Base-by-base conservation (phyloP, 2,329 filamentous ascomycete genomes). In the Aspergillus pseudoterreus region DNA sequence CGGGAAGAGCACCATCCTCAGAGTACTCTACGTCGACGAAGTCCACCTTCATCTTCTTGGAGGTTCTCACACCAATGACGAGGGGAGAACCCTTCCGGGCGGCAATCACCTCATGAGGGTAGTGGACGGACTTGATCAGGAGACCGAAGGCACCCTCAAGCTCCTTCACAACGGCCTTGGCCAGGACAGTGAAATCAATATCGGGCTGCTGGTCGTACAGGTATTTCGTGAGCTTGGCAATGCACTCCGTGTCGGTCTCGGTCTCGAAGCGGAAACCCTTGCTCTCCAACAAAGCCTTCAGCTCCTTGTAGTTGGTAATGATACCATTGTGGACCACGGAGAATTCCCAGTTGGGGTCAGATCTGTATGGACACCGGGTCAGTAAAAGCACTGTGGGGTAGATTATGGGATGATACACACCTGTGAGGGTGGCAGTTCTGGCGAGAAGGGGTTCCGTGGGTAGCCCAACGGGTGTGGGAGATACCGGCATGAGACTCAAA, bases 281-380 rank as follows among this genome's bases (percentile, higher is more conserved):
- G 81, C 82, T 82, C 77, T 87, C 83, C 63, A 99, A 83, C 58
- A 99, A 85, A 57, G 88, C 90, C 85, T 92, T 96, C 67, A 99
- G 80, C 79, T 99, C 94, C 83, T 99, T 99, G 85, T 99, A 99
- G 84, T 99, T 99, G 80, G 94, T 99, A 77, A 99, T 99, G 82
- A 99, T 99, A 71, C 94, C 94, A 78, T 99, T 99, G 87, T 99
- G 94, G 56, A 97, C 94, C 65, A 99, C 86, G 61, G 90, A 83
- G 75, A 99, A 99, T 78, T 99, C 88, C 91, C 92, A 99, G 67
- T 79, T 89, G 65, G 87, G 84, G 74, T 99, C 94, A 61, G 92
- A 97, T 75, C 92, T 95, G 60, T 50, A 36, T 19, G 43, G 14
- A 27, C 8, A 15, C 53, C 5, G 17, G 15, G 14, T 17, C 14